phyloP scores from a whole-genome alignment of 352 stramenopile genomes.

The Pythium insidiosum region DNA sequence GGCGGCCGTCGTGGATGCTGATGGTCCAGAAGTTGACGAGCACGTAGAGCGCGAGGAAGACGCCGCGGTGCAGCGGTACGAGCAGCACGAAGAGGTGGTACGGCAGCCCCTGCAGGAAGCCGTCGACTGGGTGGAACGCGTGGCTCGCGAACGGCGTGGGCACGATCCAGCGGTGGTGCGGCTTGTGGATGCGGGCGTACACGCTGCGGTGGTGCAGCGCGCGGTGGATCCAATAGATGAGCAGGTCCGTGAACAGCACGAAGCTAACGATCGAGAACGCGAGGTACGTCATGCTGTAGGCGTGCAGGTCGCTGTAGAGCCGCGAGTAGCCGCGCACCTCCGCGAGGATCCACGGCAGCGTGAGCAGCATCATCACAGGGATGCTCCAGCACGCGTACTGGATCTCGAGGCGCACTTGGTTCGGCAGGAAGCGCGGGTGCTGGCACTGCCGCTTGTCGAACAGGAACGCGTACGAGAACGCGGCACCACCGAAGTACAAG shows the following conservation, averaged over 20 bases:
- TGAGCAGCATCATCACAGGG: slow-evolving; percentile 55
- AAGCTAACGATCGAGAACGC: slow-evolving; percentile 40
- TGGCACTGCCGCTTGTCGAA: slow-evolving; percentile 59
- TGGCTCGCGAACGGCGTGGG: slow-evolving; percentile 62
- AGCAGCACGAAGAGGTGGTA: slow-evolving; percentile 67
- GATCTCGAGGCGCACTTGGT: slow-evolving; percentile 59
- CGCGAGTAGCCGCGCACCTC: slow-evolving; percentile 48
- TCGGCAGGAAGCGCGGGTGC: slow-evolving; percentile 56
- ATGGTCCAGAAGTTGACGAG: slow-evolving; percentile 76
- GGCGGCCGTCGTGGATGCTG: slow-evolving; percentile 61
- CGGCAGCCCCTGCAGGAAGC: slow-evolving; percentile 54
- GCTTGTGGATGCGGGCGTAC: slow-evolving; percentile 62
- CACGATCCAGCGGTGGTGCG: slow-evolving; percentile 74
- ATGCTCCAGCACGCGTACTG: slow-evolving; percentile 37
- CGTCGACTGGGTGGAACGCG: slow-evolving; percentile 66
- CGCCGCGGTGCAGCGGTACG: slow-evolving; percentile 47
- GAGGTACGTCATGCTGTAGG: slow-evolving; percentile 34
- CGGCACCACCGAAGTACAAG: slow-evolving; percentile 44
- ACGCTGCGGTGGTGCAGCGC: slow-evolving; percentile 55
- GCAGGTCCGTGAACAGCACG: slow-evolving; percentile 66
- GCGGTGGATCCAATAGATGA: slow-evolving; percentile 81
- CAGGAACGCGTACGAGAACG: slow-evolving; percentile 41
- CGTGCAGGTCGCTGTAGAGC: slow-evolving; percentile 35
- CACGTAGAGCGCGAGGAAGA: slow-evolving; percentile 53
- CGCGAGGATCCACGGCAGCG: slow-evolving; percentile 54